Conservation (phyloP, 1,284 basidiomycete genomes). For the Malassezia nana region DNA sequence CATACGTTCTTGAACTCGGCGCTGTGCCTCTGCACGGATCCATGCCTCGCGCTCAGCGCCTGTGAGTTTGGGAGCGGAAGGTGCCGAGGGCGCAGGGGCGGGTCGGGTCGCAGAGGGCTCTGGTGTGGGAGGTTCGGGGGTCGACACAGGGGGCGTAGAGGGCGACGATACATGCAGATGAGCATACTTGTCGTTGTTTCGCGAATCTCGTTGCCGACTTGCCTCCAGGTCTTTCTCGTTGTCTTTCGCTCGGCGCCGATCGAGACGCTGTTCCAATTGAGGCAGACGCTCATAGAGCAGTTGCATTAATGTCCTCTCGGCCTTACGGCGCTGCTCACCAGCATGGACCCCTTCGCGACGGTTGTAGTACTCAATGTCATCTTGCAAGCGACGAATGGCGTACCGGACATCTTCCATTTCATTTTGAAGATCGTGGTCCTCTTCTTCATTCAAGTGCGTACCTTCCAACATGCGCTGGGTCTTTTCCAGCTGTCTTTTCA, state of each 20-base stretch:
- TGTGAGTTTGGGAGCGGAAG: conserved; percentile 62
- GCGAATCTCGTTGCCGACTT: conserved; percentile 64
- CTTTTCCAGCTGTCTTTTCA: conserved; percentile 74
- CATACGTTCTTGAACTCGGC: conserved; percentile 75
- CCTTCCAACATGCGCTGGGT: conserved; percentile 74
- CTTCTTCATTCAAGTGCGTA: conserved; percentile 70
- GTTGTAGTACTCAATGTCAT: conserved; percentile 82
- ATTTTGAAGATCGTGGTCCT: conserved; percentile 58
- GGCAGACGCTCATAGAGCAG: conserved; percentile 87
- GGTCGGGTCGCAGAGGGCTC: conserved; percentile 33
- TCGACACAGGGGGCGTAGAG: not conserved
- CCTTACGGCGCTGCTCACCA: conserved; percentile 67
- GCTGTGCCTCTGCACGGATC: conserved; percentile 70
- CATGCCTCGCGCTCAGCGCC: conserved; percentile 72
- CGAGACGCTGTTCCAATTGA: conserved; percentile 74
- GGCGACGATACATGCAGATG: conserved; percentile 15
- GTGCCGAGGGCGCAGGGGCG: conserved; percentile 37
- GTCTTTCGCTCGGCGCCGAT: conserved; percentile 66
- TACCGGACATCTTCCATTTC: conserved; percentile 82
- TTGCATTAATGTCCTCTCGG: conserved; percentile 77
- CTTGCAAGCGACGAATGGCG: conserved; percentile 74
- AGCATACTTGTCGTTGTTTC: conserved; percentile 63
- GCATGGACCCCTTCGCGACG: conserved; percentile 63
- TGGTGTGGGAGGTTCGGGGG: not conserved
- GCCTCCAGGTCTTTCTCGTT: conserved; percentile 55